Evolutionary conservation across 495 filamentous ascomycete species (phyloP).

Genomic region (Astrothelium subdiscretum): DNA sequence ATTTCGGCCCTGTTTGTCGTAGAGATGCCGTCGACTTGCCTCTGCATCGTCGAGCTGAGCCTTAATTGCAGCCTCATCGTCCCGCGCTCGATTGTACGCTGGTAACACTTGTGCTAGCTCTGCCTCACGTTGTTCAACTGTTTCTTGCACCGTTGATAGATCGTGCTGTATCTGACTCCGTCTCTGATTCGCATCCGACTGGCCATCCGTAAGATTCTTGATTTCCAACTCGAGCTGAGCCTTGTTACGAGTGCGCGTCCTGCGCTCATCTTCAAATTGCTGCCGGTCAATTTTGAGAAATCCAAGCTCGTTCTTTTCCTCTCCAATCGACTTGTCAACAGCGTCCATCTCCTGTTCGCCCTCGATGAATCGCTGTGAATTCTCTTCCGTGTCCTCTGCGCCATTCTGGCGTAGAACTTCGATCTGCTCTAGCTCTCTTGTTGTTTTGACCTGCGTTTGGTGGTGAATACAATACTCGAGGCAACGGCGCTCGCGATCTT

Average conservation of each 20-base stretch:
- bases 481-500: conserved; percentile 84
- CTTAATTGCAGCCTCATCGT: conserved; percentile 58
- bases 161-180: conserved; percentile 59
- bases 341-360: conserved; percentile 71
- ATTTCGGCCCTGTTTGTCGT: conserved; percentile 90
- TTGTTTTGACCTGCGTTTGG: conserved; percentile 69
- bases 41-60: conserved; percentile 64
- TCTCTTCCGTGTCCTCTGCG: conserved; percentile 71
- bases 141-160: conserved; percentile 55
- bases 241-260: conserved; percentile 59
- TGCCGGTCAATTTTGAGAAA: conserved; percentile 77
- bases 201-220: conserved; percentile 67
- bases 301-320: conserved; percentile 70
- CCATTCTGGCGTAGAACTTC: conserved; percentile 72
- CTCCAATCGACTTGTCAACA: conserved; percentile 64
- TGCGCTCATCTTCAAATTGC: conserved; percentile 82
- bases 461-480: conserved; percentile 91
- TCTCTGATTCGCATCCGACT: conserved; percentile 63
- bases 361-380: conserved; percentile 60
- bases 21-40: conserved; percentile 63
- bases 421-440: conserved; percentile 65
- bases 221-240: conserved; percentile 79
- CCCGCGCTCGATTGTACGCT: conserved; percentile 58
- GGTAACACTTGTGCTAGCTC: conserved; percentile 65
- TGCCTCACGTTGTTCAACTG: conserved; percentile 63